A percentile compares a stretch with the other conserved stretches of the same genome.
Conservation (phyloP, 164 flowering plant genomes). For the Berberis vulgaris region DNA sequence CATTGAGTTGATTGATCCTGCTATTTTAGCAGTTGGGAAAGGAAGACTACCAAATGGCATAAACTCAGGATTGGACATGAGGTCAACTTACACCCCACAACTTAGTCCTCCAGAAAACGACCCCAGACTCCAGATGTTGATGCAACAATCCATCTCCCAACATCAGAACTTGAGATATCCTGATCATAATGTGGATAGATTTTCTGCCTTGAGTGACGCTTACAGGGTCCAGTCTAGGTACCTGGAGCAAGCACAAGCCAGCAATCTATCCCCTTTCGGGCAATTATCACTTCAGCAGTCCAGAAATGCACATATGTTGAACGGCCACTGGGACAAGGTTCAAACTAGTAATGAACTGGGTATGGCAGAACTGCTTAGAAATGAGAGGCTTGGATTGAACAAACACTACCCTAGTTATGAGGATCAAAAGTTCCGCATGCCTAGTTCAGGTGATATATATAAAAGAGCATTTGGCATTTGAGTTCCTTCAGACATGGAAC, state of each 20-base stretch:
- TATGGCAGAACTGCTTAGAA: slow-evolving; percentile 50
- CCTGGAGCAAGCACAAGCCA: slow-evolving; percentile 47
- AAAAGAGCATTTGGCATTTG: slow-evolving; percentile 72
- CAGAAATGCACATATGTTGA: slow-evolving; percentile 40
- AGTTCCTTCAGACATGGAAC: slow-evolving; percentile 2
- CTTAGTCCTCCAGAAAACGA: slow-evolving; percentile 48
- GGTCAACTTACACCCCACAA: slow-evolving; percentile 37
- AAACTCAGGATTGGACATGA: slow-evolving; percentile 37
- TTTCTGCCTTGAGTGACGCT: slow-evolving; percentile 38
- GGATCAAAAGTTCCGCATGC: slow-evolving; percentile 49
- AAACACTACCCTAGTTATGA: slow-evolving; percentile 44
- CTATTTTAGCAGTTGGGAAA: slow-evolving; percentile 75
- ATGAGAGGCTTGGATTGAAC: slow-evolving; percentile 52
- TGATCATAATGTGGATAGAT: slow-evolving; percentile 31
- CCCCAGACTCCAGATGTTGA: slow-evolving; percentile 49
- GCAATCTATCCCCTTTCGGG: slow-evolving; percentile 32
- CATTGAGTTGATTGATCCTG: slow-evolving; percentile 39
- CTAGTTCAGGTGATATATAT: slow-evolving; percentile 60
- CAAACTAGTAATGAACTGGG: slow-evolving; percentile 37
- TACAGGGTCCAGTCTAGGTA: slow-evolving; percentile 43
- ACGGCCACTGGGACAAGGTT: slow-evolving; percentile 59
- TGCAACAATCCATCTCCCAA: slow-evolving; percentile 53
- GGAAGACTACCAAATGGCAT: slow-evolving; percentile 50
- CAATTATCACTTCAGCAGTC: slow-evolving; percentile 36
- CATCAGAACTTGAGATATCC: slow-evolving; percentile 49